phyloP scores from a whole-genome alignment of 2,329 filamentous ascomycete species.

The Colletotrichum filicis region DNA sequence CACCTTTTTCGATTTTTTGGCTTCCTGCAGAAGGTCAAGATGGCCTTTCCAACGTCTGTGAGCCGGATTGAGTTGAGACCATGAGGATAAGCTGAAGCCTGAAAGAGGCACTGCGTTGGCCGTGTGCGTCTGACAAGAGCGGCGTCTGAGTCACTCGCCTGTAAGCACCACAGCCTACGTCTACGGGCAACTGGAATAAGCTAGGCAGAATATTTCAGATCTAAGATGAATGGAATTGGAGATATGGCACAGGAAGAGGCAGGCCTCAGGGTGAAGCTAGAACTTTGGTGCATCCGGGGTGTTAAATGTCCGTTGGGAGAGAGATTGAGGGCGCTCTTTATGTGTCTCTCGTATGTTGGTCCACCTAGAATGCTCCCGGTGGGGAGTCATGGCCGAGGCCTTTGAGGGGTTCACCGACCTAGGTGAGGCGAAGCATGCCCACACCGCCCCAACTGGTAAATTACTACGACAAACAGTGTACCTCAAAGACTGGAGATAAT shows the following conservation, averaged over 20 bases:
- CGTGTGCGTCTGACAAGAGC: not conserved
- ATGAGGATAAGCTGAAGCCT: not conserved
- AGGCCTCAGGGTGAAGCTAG: not conserved
- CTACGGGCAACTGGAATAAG: not conserved
- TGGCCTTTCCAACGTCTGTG: not conserved
- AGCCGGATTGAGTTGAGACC: not conserved
- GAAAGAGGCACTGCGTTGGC: not conserved
- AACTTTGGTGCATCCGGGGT: not conserved
- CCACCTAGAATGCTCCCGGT: not conserved
- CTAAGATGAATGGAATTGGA: not conserved
- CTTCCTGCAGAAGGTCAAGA: not conserved
- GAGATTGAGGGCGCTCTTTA: not conserved
- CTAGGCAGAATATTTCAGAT: not conserved
- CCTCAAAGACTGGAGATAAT: not conserved
- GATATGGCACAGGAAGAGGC: not conserved
- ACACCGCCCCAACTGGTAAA: not conserved
- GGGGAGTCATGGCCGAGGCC: not conserved
- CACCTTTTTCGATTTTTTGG: not conserved
- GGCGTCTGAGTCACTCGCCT: not conserved
- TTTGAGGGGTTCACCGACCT: not conserved
- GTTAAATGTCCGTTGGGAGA: not conserved
- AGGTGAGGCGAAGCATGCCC: not conserved
- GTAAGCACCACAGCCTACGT: not conserved
- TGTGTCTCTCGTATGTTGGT: not conserved
- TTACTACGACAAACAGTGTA: not conserved